These are phyloP conservation scores for Calonectria ilicicola DNA, from an alignment of 2,329 filamentous ascomycete genomes.

Conservation along the genomic window DNA sequence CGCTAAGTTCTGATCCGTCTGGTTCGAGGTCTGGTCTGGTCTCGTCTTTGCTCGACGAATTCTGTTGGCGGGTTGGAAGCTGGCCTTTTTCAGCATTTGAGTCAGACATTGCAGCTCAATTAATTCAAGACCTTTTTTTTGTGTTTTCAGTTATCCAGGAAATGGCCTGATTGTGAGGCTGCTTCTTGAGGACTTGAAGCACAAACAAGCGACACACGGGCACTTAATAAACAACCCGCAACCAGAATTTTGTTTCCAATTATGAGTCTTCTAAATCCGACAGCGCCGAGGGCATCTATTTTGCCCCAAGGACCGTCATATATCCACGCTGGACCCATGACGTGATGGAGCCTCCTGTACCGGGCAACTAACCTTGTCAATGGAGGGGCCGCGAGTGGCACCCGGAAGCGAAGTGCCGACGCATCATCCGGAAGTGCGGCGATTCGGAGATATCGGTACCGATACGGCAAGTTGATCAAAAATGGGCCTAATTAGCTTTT, in stretches of 20 bases:
- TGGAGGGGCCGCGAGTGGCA: conserved; percentile 3
- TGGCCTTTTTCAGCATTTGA: background rate
- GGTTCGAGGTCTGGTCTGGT: background rate
- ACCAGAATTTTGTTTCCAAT: background rate
- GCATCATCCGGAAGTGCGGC: background rate
- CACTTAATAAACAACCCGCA: background rate
- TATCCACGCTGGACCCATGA: conserved; percentile 8
- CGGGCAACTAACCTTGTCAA: background rate
- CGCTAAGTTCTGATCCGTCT: background rate
- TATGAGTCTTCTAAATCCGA: conserved; percentile 6
- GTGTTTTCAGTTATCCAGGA: background rate
- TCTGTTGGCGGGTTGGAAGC: background rate
- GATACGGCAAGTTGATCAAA: background rate
- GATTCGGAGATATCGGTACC: conserved; percentile 17
- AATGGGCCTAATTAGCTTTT: background rate
- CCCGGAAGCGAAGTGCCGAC: background rate
- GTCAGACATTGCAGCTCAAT: background rate
- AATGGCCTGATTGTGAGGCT: background rate
- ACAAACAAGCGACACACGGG: background rate
- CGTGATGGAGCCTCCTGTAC: conserved; percentile 6
- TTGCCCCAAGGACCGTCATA: background rate
- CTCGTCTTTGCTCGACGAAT: background rate
- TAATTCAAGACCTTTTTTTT: background rate
- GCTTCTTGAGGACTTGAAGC: background rate
- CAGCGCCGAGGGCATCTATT: conserved; percentile 8